Percentiles rank a stretch among this genome's conserved stretches.
Conservation (phyloP, 177 flowering plant species). For the Vitis hybrid region DNA sequence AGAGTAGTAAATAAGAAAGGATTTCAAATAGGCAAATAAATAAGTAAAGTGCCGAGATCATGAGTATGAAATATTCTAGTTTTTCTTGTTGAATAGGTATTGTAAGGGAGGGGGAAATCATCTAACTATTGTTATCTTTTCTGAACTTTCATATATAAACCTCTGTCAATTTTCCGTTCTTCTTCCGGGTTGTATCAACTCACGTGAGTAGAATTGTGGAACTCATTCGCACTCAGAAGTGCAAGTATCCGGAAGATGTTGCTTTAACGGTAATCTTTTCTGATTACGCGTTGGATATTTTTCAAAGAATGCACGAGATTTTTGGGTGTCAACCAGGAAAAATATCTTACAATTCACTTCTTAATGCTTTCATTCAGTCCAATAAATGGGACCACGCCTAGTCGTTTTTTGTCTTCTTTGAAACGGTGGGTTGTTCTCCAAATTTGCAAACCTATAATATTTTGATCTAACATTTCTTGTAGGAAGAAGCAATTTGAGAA, state of each 20-base stretch:
- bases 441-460: constrained; percentile 75
- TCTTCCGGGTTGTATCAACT: neutral
- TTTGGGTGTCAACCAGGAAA: constrained; percentile 74
- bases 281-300: constrained; percentile 54
- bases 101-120: too few relatives aligned
- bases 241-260: constrained; percentile 59
- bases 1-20: too few relatives aligned
- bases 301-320: constrained; percentile 54
- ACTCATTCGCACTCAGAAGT: constrained; percentile 44
- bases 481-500: constrained; percentile 49
- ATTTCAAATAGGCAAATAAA: too few relatives aligned
- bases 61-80: too few relatives aligned
- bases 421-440: constrained; percentile 46
- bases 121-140: too few relatives aligned
- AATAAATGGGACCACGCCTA: constrained; percentile 64
- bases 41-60: too few relatives aligned
- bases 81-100: too few relatives aligned
- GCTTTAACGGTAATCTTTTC: constrained; percentile 49
- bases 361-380: constrained; percentile 59
- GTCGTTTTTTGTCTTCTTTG: constrained; percentile 49
- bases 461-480: constrained; percentile 61
- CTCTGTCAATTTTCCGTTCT: too few relatives aligned
- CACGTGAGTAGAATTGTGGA: constrained; percentile 51
- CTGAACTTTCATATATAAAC: too few relatives aligned
- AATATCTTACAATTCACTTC: constrained; percentile 64